Percentiles rank a stretch among this genome's conserved stretches.
phyloP scores from a whole-genome alignment of 345 rosid genomes.

The Aquilaria sinensis region DNA sequence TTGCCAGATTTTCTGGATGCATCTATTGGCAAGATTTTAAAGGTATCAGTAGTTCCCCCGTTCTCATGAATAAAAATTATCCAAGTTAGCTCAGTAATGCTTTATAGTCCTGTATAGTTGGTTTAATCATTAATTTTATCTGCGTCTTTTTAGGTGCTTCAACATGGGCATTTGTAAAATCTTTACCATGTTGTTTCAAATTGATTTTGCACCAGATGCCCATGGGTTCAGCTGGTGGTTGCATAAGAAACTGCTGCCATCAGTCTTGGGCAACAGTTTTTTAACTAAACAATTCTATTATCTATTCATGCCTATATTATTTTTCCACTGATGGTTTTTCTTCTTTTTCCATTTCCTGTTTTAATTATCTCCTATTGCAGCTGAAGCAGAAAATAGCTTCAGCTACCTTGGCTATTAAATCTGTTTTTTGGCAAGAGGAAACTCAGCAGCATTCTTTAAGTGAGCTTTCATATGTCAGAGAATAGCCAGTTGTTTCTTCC shows the following conservation, averaged over 20 bases:
- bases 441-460: conserved; percentile 52
- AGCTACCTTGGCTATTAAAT: conserved; percentile 95
- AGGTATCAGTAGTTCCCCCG: conserved; percentile 34
- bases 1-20: conserved; percentile 96
- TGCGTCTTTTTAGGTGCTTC: neutral
- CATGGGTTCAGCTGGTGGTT: too few species aligned
- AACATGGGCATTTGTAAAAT: neutral
- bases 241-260: too few species aligned
- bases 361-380: conserved; percentile 29
- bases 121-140: neutral
- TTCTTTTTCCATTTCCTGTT: neutral
- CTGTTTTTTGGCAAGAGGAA: conserved; percentile 83
- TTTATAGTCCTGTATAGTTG: too few species aligned
- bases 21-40: conserved; percentile 95
- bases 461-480: conserved; percentile 10
- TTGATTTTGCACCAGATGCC: too few species aligned
- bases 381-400: conserved; percentile 86
- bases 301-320: too few species aligned
- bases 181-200: neutral
- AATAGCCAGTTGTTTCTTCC: conserved; percentile 7
- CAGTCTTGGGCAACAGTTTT: too few species aligned
- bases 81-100: too few species aligned
- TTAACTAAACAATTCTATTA: too few species aligned
- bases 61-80: too few species aligned
- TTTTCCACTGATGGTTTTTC: neutral